Evolutionary conservation across 2,329 filamentous ascomycete species (phyloP).

Genomic region (Colletotrichum sp.): DNA sequence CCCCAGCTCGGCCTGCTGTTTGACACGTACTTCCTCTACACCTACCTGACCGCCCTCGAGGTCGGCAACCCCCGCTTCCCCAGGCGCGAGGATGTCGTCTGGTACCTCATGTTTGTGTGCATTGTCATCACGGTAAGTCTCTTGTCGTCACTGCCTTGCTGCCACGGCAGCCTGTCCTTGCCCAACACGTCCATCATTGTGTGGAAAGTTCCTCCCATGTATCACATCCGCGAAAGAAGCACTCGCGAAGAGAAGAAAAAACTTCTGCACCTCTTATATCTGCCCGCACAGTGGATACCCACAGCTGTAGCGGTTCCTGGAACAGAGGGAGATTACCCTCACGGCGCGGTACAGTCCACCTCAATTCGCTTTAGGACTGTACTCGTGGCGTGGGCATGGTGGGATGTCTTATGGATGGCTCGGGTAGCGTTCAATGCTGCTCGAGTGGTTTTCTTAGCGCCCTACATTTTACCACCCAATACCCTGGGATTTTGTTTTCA

Average conservation of each 20-base stretch:
- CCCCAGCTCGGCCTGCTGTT: conserved; percentile 59
- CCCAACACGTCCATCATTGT: background rate
- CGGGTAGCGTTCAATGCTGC: conserved; percentile 60
- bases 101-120: conserved; percentile 78
- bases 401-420: conserved; percentile 76
- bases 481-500: conserved; percentile 22
- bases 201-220: conserved; percentile 9
- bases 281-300: conserved; percentile 75
- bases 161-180: background rate
- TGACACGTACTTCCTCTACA: conserved; percentile 78
- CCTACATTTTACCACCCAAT: conserved; percentile 56
- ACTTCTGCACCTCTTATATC: conserved; percentile 63
- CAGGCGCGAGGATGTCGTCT: conserved; percentile 77
- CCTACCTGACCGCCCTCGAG: conserved; percentile 78
- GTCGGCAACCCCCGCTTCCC: conserved; percentile 72
- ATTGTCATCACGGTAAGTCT: conserved; percentile 77
- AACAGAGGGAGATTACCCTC: conserved; percentile 82
- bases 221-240: background rate
- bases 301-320: conserved; percentile 84
- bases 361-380: conserved; percentile 70
- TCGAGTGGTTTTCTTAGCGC: conserved; percentile 64
- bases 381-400: conserved; percentile 73
- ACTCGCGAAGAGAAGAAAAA: background rate
- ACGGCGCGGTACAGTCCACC: conserved; percentile 60
- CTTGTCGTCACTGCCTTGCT: conserved; percentile 23